Conservation (phyloP, 23 red algal species). For the Gracilaria caudata region DNA sequence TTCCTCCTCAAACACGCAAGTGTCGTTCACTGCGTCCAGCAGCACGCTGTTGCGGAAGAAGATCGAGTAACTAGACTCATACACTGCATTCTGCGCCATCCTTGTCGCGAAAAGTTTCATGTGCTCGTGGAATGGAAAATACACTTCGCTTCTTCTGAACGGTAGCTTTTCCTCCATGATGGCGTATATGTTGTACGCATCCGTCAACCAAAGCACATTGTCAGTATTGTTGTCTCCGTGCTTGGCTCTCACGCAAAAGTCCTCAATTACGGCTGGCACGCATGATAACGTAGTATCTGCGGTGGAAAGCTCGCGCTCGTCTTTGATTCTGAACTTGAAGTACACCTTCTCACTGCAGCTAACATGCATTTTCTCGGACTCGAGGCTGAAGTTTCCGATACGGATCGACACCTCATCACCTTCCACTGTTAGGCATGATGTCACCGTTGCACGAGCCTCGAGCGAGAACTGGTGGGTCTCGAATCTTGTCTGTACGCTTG, state of each 20-base stretch:
- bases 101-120: background rate
- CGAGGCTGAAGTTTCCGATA: conserved; percentile 7
- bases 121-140: background rate
- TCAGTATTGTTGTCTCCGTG: background rate
- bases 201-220: conserved; percentile 3
- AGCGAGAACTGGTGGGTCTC: background rate
- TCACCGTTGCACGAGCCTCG: background rate
- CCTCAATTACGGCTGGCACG: background rate
- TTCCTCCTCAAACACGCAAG: conserved; percentile 5
- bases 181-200: background rate
- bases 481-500: background rate
- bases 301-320: background rate
- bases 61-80: background rate
- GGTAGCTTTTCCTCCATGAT: background rate
- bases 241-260: conserved; percentile 14
- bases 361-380: background rate
- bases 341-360: background rate
- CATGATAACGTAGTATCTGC: background rate
- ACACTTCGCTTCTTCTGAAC: background rate
- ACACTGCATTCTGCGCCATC: background rate
- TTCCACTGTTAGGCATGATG: background rate
- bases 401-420: conserved; percentile 1
- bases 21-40: conserved; percentile 8
- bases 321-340: conserved; percentile 17
- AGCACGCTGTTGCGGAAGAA: background rate